Evolutionary conservation across 2,329 filamentous ascomycete species (phyloP).

Genomic region (Aspergillus hortae): DNA sequence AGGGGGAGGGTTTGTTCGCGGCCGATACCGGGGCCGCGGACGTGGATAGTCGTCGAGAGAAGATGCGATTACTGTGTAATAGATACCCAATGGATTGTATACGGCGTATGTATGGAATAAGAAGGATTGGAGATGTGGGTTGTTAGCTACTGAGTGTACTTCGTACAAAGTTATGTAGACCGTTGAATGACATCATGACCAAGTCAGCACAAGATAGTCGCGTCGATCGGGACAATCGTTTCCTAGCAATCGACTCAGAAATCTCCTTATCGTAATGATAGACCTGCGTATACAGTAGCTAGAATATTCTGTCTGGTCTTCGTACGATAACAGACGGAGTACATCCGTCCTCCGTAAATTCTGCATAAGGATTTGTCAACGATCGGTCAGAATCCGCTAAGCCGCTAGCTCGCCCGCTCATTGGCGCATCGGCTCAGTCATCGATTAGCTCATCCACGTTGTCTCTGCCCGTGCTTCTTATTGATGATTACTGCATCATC

Average conservation of each 20-base stretch:
- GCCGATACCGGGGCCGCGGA: constrained; percentile 44
- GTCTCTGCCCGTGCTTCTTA: not conserved
- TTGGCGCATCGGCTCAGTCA: constrained; percentile 2
- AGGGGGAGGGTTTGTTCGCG: constrained; percentile 43
- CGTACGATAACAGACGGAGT: no score
- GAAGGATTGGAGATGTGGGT: no score
- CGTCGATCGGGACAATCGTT: no score
- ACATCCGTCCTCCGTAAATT: no score
- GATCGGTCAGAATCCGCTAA: constrained; percentile 31
- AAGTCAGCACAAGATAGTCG: no score
- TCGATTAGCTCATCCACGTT: not conserved
- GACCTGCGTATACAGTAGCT: not conserved
- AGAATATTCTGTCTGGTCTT: no score
- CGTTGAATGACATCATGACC: no score
- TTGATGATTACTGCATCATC: not conserved
- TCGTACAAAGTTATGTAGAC: no score
- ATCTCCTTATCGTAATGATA: not conserved
- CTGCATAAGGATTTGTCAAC: constrained; percentile 28
- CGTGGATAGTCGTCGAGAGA: constrained; percentile 29
- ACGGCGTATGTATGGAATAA: constrained; percentile 1
- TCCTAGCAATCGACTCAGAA: not conserved
- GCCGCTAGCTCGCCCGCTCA: not conserved
- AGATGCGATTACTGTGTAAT: not conserved
- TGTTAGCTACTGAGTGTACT: no score
- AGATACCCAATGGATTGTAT: constrained; percentile 2